These are phyloP conservation scores for Xylaria sp. DNA, from an alignment of 2,329 filamentous ascomycete species.

Conservation along the genomic window DNA sequence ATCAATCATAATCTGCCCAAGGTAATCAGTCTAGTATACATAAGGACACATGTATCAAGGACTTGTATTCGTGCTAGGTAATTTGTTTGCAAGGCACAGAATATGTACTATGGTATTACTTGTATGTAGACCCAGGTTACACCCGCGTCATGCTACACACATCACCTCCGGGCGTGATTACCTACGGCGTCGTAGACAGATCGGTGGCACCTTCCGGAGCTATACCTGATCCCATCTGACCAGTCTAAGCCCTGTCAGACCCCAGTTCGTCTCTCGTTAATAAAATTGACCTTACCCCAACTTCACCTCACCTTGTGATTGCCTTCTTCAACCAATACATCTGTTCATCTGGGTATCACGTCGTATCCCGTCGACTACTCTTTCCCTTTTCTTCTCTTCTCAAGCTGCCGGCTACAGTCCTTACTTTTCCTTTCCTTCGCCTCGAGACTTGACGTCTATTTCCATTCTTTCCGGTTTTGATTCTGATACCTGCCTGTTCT, in stretches of 20 bases:
- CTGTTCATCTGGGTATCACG: slow-evolving; percentile 8
- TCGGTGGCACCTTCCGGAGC: slow-evolving; percentile 4
- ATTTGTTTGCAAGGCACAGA: background rate
- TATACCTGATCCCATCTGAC: background rate
- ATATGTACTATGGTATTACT: background rate
- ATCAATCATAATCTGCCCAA: background rate
- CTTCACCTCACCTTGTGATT: slow-evolving; percentile 14
- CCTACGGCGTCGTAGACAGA: slow-evolving; percentile 1
- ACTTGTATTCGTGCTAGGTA: background rate
- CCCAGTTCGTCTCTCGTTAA: slow-evolving; percentile 9
- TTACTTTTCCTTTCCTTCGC: slow-evolving; percentile 19
- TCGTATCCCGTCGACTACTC: slow-evolving; percentile 14
- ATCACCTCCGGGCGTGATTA: slow-evolving; percentile 3
- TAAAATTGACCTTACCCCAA: slow-evolving; percentile 20
- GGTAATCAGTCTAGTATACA: background rate
- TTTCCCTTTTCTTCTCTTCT: slow-evolving; percentile 33
- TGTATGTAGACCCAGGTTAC: slow-evolving; percentile 9
- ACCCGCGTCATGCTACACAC: slow-evolving; percentile 13
- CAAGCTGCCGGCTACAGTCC: slow-evolving; percentile 37
- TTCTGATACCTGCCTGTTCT: slow-evolving; percentile 16
- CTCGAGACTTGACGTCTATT: slow-evolving; percentile 42
- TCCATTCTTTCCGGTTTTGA: slow-evolving; percentile 26
- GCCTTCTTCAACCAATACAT: slow-evolving; percentile 15
- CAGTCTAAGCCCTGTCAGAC: slow-evolving; percentile 1
- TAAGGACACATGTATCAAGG: background rate